Evolutionary conservation across 495 filamentous ascomycete genomes (phyloP).

Genomic region (Penicillium angulare): DNA sequence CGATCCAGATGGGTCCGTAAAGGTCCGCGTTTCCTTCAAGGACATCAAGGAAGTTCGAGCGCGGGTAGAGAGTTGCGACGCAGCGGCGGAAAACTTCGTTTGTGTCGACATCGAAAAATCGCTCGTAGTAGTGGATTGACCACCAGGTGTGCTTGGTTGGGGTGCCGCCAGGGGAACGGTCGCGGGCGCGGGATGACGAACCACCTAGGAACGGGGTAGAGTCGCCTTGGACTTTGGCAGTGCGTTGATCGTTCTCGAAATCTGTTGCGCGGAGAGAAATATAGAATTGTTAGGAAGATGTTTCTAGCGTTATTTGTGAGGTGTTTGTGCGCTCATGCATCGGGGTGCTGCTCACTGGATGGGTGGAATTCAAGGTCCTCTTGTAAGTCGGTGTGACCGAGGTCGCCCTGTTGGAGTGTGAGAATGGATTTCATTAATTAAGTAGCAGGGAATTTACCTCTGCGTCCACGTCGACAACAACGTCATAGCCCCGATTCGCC

Average conservation of each 20-base stretch:
- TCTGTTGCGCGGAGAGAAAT: slow-evolving; percentile 30
- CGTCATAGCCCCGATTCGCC: slow-evolving; percentile 89
- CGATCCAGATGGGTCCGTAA: slow-evolving; percentile 97
- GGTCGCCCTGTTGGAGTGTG: slow-evolving; percentile 68
- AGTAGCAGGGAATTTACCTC: slow-evolving; percentile 72
- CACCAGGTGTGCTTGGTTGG: slow-evolving; percentile 85
- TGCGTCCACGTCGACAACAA: slow-evolving; percentile 93
- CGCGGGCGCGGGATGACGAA: slow-evolving; percentile 38
- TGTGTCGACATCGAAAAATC: slow-evolving; percentile 98
- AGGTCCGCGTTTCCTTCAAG: slow-evolving; percentile 96
- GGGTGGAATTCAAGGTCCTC: slow-evolving; percentile 99
- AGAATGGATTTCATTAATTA: too few species aligned
- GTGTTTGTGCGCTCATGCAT: too few species aligned
- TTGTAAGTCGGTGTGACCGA: slow-evolving; percentile 96
- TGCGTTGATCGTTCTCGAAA: slow-evolving; percentile 53
- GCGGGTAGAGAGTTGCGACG: slow-evolving; percentile 78
- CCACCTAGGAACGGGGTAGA: slow-evolving; percentile 63
- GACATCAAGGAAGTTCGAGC: slow-evolving; percentile 92
- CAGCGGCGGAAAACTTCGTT: slow-evolving; percentile 81
- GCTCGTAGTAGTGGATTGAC: slow-evolving; percentile 90
- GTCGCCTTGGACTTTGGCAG: slow-evolving; percentile 56
- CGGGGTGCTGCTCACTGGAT: slow-evolving; percentile 64
- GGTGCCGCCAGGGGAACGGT: slow-evolving; percentile 43
- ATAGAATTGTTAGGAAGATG: slow-evolving; percentile 2
- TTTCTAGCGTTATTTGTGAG: background rate